Conservation (phyloP, 768 basidiomycete species). For the Serpula lacrymans region DNA sequence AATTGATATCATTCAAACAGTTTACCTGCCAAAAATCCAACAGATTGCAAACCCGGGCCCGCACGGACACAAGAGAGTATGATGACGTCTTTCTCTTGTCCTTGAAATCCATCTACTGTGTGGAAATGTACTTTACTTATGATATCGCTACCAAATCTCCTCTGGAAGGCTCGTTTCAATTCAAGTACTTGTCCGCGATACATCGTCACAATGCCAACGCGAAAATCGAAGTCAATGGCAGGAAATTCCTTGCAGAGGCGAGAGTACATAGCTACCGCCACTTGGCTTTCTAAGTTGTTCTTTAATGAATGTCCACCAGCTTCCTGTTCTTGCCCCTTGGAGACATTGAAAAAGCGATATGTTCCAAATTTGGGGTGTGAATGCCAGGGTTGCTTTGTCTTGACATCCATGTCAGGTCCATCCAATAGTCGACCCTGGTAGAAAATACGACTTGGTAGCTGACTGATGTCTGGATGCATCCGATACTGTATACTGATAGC, state of each 20-base stretch:
- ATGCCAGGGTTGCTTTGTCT: slow-evolving; percentile 89
- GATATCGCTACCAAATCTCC: slow-evolving; percentile 69
- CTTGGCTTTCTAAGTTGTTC: slow-evolving; percentile 70
- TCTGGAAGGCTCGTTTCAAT: slow-evolving; percentile 64
- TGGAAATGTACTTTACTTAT: slow-evolving; percentile 82
- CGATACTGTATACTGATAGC: slow-evolving; percentile 90
- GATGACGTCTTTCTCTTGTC: slow-evolving; percentile 98
- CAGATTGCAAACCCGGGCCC: slow-evolving; percentile 73
- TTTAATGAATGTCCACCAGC: slow-evolving; percentile 64
- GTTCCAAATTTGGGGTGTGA: slow-evolving; percentile 68
- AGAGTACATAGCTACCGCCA: slow-evolving; percentile 74
- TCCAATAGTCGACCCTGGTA: slow-evolving; percentile 78
- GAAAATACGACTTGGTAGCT: slow-evolving; percentile 84
- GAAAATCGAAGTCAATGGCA: slow-evolving; percentile 49
- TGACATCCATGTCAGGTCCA: slow-evolving; percentile 83
- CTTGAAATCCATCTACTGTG: slow-evolving; percentile 98
- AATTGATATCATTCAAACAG: slow-evolving; percentile 1
- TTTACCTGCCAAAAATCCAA: slow-evolving; percentile 87
- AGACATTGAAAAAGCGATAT: slow-evolving; percentile 88
- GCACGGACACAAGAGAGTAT: slow-evolving; percentile 96
- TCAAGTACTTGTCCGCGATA: slow-evolving; percentile 87
- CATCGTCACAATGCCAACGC: slow-evolving; percentile 83
- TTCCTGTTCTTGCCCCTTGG: slow-evolving; percentile 56
- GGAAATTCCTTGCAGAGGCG: slow-evolving; percentile 65
- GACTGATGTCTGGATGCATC: slow-evolving; percentile 97